Evolutionary conservation across 1,139 yeast genomes (phyloP).

Genomic region (Diutina siamensis): DNA sequence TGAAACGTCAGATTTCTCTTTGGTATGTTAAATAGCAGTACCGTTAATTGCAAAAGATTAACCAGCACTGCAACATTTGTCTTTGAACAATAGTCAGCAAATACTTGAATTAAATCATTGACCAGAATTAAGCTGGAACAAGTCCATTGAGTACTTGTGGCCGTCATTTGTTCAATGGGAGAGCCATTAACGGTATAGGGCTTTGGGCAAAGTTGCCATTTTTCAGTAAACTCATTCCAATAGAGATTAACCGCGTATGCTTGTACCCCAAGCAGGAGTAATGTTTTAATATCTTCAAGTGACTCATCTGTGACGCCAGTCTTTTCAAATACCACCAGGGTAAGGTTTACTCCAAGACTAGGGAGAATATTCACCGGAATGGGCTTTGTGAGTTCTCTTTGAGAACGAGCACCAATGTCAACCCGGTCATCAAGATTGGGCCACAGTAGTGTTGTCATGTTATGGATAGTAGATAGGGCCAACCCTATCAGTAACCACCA

Average conservation of each 20-base stretch:
- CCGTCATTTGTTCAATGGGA: background rate
- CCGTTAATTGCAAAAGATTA: background rate
- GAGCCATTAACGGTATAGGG: background rate
- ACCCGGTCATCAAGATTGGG: conserved; percentile 2
- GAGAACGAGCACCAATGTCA: conserved; percentile 40
- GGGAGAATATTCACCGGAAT: conserved; percentile 48
- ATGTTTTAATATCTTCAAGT: conserved; percentile 14
- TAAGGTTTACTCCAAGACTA: conserved; percentile 47
- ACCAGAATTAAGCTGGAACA: background rate
- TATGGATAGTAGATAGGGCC: too few relatives aligned
- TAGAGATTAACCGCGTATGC: conserved; percentile 51
- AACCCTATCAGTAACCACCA: too few relatives aligned
- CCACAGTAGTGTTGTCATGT: background rate
- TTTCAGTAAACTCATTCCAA: conserved; percentile 40
- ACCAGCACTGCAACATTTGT: background rate
- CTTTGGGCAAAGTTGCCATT: conserved; percentile 58
- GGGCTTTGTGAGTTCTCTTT: conserved; percentile 52
- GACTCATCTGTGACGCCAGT: conserved; percentile 40
- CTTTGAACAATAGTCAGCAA: background rate
- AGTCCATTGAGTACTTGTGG: background rate
- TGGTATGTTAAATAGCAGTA: background rate
- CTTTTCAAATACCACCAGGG: conserved; percentile 35
- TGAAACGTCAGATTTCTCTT: background rate
- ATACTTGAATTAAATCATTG: background rate
- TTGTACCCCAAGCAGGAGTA: conserved; percentile 40